Base-by-base conservation (phyloP, 2,329 filamentous ascomycete species). In the Trichothecium roseum region DNA sequence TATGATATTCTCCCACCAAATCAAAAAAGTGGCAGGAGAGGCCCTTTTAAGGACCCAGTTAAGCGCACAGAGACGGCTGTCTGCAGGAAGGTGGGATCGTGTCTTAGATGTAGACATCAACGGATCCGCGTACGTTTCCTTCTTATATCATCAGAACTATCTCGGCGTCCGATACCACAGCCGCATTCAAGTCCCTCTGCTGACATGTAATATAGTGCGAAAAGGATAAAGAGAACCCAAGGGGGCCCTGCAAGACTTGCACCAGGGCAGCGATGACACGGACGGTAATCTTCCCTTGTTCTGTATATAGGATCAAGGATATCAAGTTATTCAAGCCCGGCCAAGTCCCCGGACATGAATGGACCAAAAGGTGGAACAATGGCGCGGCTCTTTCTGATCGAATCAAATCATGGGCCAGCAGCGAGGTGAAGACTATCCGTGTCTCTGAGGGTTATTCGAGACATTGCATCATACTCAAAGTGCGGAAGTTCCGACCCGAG, bases 61-160 rank as follows among this genome's bases (percentile, higher is more conserved):
- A 58, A 66, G 20, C 64, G 72, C 17, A 60, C 71, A 40, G 59
- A 67, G 42, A 78, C 73, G 1, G 74, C 74, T 1, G 59, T 67
- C 37, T 77, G 72, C 3, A 62, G 74, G 39, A 69, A 67, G 36
- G 68, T 72, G 14, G 72, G 72, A 8, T 74, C 69, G 15, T 78
- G 74, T 45, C 68, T 78, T 39, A 62, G 73, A 30, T 78, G 74
- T 42, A 63, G 70, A 34, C 75, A 77, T 69, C 74, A 78, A 43
- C 64, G 72, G 30, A 76, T 78, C 45, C 64, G 74, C 33, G 73
- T 77, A 52, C 63, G 70, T 57, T 26, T 14, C 38, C 7, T n/a
- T n/a, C n/a, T n/a, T n/a, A n/a, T n/a, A n/a, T n/a, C n/a, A n/a
- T n/a, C n/a, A n/a, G n/a, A n/a, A n/a, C n/a, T n/a, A n/a, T n/a